Base-by-base conservation (phyloP, 2,329 filamentous ascomycete species). In the Aureobasidium sp. region DNA sequence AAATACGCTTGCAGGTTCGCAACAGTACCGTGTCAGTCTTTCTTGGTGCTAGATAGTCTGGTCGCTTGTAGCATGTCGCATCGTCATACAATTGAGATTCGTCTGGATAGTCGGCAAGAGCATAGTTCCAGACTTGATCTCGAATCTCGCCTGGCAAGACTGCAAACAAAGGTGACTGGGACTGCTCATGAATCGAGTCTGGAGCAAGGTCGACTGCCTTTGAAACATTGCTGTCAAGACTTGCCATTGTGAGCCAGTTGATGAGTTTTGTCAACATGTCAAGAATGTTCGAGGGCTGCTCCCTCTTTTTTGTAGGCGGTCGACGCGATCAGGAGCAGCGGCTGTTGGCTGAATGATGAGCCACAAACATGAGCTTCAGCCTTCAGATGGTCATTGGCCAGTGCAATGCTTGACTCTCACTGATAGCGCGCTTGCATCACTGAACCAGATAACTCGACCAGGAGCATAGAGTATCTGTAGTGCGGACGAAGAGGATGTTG, bases 1-100 rank as follows among this genome's bases (percentile, higher is more conserved):
- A 71, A 16, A 63, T 58, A 16, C 64, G 62, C 38, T 66, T 63
- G 54, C 69, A 71, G 2, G 69, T 70, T 3, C 59, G 59, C 7
- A 71, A 56, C 6, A 71, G 55, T 5, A 55, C 57, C 2, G 58
- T 63, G 37, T 56, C 49, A 12, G 59, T 56, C 19, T 55, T 59
- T 32, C 59, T 58, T 1, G 59, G 62, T 4, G 58, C 62, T 2
- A 59, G 56, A 41, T 66, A 61, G n/a, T 64, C 65, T 16, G 65
- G 67, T 25, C 69, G 65, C 49, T 62, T 66, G 56, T 64, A 67
- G 52, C 61, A 63, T 6, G 56, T 59, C 29, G 56, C 61, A 19
- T 58, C 54, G 10, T 60, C 58, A 50, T 63, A 68, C 25, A 38
- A 34, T n/a, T 53, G 45, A 4, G 53, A 58, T 25, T 53, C 57